Base-by-base conservation (phyloP, 495 filamentous ascomycete species). In the Podospora conica region DNA sequence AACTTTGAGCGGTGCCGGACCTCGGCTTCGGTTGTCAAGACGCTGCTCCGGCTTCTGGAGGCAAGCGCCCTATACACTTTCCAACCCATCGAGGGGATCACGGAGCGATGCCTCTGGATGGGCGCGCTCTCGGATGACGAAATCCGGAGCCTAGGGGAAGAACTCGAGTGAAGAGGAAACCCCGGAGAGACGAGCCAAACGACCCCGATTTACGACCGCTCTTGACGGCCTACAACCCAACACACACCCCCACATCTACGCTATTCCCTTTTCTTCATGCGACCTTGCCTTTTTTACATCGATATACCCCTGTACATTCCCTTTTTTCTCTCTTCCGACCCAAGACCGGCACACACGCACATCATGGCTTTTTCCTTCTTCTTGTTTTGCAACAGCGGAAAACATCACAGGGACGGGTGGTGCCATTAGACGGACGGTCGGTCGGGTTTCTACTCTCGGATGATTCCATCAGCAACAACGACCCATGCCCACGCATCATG, bases 1-100 rank as follows among this genome's bases (percentile, higher is more conserved):
- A 99, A 99, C 74, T 98, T 98, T 74, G 96, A 98, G 77, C 87
- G 93, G 63, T 94, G 93, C 73, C 90, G 94, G 27, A 92, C 90
- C 20, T 87, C 92, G 25, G 96, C 96, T 2, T 84, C 85, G n/a
- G 91, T 98, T 65, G 91, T 98, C 65, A 98, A 99, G 82, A 94
- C 87, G 70, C 81, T 99, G 57, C 83, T 97, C 59, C 85, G 94
- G 27, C 78, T 97, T 31, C 88, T 98, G 33, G 95, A 98, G 72
- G 90, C 92, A n/a, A 97, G 92, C 76, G 88, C 88, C 25, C 88
- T 92, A 65, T 98, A 98, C 71, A 81, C 82, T 10, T 95, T 97
- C 68, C 85, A 91, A 70, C 88, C 92, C 9, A 88, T 97, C 55
- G 91, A 92, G 58, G 91, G 91, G 53, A 86, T 96, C 59, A 88